Percentiles rank a stretch among this genome's conserved stretches.
phyloP scores from a whole-genome alignment of 1,139 yeast genomes.

The Pneumocystis oryctolagi region DNA sequence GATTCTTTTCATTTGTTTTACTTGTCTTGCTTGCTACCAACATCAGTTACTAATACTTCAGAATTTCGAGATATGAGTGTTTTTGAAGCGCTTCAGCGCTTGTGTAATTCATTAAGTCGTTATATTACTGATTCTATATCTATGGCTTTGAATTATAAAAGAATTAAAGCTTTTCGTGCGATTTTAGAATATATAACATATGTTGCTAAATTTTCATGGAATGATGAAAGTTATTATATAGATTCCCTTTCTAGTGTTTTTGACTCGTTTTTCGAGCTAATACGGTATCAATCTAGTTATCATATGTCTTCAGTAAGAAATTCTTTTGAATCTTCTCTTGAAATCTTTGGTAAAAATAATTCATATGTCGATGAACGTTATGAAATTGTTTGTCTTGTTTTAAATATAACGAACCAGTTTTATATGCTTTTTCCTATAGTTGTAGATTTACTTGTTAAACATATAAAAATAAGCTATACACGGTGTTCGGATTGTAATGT shows the following conservation, averaged over 20 bases:
- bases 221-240: not conserved
- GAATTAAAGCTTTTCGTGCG: not conserved
- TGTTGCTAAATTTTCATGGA: not conserved
- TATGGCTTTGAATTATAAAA: not conserved
- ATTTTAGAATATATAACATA: not conserved
- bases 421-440: not conserved
- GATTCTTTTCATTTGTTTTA: not conserved
- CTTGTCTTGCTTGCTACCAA: not conserved
- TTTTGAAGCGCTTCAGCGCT: not conserved
- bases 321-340: not conserved
- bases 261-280: not conserved
- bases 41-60: not conserved
- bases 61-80: not conserved
- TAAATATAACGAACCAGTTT: not conserved
- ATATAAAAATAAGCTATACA: not conserved
- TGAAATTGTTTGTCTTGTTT: not conserved
- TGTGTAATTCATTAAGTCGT: not conserved
- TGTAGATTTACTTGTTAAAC: not conserved
- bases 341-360: not conserved
- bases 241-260: not conserved
- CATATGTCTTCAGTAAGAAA: not conserved
- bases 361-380: not conserved
- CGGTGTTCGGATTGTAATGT: not conserved
- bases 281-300: not conserved
- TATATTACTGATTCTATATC: not conserved